Evolutionary conservation across 257 asterid genomes (phyloP).

Genomic region (Solanum chiquidenum): DNA sequence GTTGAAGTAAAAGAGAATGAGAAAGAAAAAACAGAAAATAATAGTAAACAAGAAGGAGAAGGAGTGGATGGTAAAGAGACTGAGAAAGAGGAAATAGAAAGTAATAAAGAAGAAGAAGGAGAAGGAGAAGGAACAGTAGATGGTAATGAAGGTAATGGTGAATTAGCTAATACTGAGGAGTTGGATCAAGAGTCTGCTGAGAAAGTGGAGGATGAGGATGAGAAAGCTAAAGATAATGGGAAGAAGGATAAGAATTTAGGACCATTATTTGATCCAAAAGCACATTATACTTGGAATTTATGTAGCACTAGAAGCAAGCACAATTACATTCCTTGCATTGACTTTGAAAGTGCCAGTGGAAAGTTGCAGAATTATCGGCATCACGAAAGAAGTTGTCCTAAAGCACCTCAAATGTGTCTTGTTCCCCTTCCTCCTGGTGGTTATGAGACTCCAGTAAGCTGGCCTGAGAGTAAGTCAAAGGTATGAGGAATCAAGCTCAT

Average conservation of each 20-base stretch:
- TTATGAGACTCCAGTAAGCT: conserved; percentile 46
- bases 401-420: conserved; percentile 60
- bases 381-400: conserved; percentile 87
- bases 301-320: conserved; percentile 85
- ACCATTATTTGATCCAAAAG: conserved; percentile 63
- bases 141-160: conserved; percentile 23
- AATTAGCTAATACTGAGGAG: conserved; percentile 26
- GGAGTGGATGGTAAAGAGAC: background rate
- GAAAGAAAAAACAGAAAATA: background rate
- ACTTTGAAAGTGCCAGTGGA: conserved; percentile 43
- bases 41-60: conserved; percentile 2
- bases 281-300: conserved; percentile 57
- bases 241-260: conserved; percentile 44
- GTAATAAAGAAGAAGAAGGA: background rate
- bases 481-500: conserved; percentile 14
- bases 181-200: conserved; percentile 38
- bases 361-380: conserved; percentile 63
- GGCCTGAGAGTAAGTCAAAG: conserved; percentile 92
- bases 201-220: conserved; percentile 30
- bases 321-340: conserved; percentile 90
- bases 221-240: conserved; percentile 8
- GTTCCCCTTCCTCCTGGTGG: conserved; percentile 85
- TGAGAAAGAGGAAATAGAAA: background rate
- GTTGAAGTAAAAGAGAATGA: conserved; percentile 6
- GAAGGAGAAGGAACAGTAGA: conserved; percentile 7